phyloP scores from a whole-genome alignment of 192 early-diverging fungal genomes.

The Piromyces finnis region DNA sequence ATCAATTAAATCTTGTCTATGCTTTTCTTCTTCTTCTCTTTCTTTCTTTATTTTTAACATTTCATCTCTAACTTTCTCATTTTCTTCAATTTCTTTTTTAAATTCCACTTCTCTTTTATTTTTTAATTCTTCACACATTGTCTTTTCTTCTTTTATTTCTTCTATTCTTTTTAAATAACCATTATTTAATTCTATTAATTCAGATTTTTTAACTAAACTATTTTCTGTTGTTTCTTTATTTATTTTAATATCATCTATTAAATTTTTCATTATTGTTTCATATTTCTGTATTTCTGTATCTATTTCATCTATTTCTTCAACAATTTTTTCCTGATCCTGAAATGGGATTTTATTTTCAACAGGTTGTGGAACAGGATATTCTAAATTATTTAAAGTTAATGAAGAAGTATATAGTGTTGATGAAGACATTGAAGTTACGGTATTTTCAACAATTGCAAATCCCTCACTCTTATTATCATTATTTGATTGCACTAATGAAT shows the following conservation, averaged over 20 bases:
- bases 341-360: neutral
- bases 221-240: neutral
- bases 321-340: neutral
- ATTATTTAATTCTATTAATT: neutral
- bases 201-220: neutral
- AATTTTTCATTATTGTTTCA: neutral
- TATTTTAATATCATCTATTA: neutral
- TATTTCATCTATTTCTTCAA: neutral
- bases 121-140: neutral
- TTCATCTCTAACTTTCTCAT: neutral
- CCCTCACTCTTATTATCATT: neutral
- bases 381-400: neutral
- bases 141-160: neutral
- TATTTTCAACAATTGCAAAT: neutral
- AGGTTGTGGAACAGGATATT: neutral
- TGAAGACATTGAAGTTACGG: neutral
- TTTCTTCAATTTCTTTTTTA: neutral
- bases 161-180: neutral
- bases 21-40: neutral
- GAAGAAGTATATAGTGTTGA: neutral
- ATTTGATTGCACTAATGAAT: neutral
- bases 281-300: neutral
- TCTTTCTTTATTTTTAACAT: neutral
- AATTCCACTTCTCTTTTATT: neutral
- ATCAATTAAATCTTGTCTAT: neutral